Percentiles rank a stretch among this genome's conserved stretches.
Conservation (phyloP, 495 filamentous ascomycete species). For the Ramalina peruviana region DNA sequence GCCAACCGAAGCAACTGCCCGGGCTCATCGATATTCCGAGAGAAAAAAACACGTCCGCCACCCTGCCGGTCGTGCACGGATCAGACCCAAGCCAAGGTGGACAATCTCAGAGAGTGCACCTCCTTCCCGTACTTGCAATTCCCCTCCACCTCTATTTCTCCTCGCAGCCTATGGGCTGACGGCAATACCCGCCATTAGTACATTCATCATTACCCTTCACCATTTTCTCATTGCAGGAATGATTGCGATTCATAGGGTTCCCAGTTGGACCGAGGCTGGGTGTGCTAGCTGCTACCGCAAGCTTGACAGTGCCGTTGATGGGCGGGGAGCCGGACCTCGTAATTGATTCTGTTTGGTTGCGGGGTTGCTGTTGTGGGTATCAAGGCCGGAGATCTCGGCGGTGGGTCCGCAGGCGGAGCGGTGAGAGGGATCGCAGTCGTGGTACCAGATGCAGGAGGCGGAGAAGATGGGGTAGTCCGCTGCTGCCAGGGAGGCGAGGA, state of each 20-base stretch:
- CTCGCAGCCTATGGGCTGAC: not conserved
- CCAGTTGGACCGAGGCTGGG: not conserved
- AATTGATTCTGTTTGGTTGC: conserved; percentile 12
- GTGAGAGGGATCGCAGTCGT: conserved; percentile 2
- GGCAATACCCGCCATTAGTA: conserved; percentile 6
- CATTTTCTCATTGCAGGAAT: not conserved
- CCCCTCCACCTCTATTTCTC: not conserved
- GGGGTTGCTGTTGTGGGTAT: conserved; percentile 3
- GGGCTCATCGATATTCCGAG: not conserved
- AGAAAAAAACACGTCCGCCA: conserved; percentile 9
- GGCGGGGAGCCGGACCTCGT: not conserved
- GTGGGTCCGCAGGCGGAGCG: conserved; percentile 9
- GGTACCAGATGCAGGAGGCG: conserved; percentile 14
- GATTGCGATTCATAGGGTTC: not conserved
- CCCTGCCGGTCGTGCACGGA: conserved; percentile 2
- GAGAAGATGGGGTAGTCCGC: conserved; percentile 2
- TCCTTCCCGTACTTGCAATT: conserved; percentile 8
- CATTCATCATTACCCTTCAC: conserved; percentile 10
- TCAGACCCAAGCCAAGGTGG: not conserved
- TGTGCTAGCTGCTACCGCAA: conserved; percentile 11
- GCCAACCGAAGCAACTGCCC: conserved; percentile 8
- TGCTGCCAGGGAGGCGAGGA: not conserved
- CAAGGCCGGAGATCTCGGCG: not conserved
- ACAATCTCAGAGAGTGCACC: not conserved
- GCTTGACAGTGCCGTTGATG: conserved; percentile 5